Base-by-base conservation (phyloP, 768 basidiomycete genomes). In the Tricholoma hemisulphureum region DNA sequence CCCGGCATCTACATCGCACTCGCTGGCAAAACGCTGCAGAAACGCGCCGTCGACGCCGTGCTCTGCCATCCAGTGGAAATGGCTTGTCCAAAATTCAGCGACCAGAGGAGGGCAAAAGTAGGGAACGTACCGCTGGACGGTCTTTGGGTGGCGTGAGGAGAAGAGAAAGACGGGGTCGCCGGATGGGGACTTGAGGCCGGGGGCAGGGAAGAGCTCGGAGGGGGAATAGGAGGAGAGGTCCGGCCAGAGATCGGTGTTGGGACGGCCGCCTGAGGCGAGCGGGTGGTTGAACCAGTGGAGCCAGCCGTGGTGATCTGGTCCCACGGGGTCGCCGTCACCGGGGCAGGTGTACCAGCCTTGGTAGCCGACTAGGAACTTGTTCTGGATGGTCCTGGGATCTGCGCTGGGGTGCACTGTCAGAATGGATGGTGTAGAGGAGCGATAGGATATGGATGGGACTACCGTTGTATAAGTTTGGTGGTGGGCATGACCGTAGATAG, bases 361-460 rank as follows among this genome's bases (percentile, higher is more conserved):
- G 69, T 93, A 93, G 32, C 91, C 91, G 0, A 93, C 88, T 28
- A 94, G 71, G 63, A 92, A 84, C 67, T 93, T 94, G 73, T 91
- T 83, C 56, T 91, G 88, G 48, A 94, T 91, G 9, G 89, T 91
- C 5, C 80, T 80, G 23, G 91, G 83, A 66, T 89, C 80, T 9
- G 87, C 86, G 61, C 88, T 79, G 29, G 32, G n/a, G n/a, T n/a
- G n/a, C n/a, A n/a, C n/a, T n/a, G n/a, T n/a, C n/a, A n/a, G n/a
- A n/a, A n/a, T n/a, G n/a, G n/a, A n/a, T n/a, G n/a, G n/a, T n/a
- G n/a, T n/a, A n/a, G n/a, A n/a, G n/a, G n/a, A n/a, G n/a, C n/a
- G n/a, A n/a, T n/a, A n/a, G n/a, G n/a, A n/a, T n/a, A n/a, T n/a
- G n/a, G n/a, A n/a, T n/a, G n/a, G n/a, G n/a, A n/a, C n/a, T n/a